These are phyloP conservation scores for Suhomyces bribrorum DNA, from an alignment of 1,139 yeast species.

Conservation along the genomic window DNA sequence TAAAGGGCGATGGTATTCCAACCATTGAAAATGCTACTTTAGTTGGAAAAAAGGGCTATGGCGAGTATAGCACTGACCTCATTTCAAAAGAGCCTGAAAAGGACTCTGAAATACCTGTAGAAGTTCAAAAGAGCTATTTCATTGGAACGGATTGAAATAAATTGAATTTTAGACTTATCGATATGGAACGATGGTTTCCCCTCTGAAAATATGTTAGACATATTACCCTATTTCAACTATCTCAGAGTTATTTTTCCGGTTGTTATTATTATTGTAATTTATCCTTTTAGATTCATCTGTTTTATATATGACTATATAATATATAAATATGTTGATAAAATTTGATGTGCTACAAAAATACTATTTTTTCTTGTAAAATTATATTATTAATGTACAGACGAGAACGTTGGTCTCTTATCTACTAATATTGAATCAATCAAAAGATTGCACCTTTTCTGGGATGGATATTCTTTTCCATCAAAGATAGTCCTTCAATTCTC, in stretches of 20 bases:
- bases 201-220: too few relatives aligned
- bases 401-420: not conserved
- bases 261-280: too few relatives aligned
- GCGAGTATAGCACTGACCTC: constrained; percentile 18
- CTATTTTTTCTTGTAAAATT: too few relatives aligned
- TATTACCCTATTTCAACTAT: too few relatives aligned
- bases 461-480: not conserved
- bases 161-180: too few relatives aligned
- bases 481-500: constrained; percentile 50
- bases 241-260: too few relatives aligned
- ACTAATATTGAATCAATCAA: not conserved
- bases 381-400: not conserved
- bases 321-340: too few relatives aligned
- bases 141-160: constrained; percentile 8
- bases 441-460: too few relatives aligned
- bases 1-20: constrained; percentile 38
- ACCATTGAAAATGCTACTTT: constrained; percentile 17
- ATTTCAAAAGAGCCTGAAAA: constrained; percentile 12
- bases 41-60: constrained; percentile 15
- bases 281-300: too few relatives aligned
- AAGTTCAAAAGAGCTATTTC: constrained; percentile 34
- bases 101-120: constrained; percentile 38
- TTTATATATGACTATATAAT: too few relatives aligned
- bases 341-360: too few relatives aligned
- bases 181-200: too few relatives aligned